Percentiles rank a stretch among this genome's conserved stretches.
Evolutionary conservation across 163 green algal genomes (phyloP).

Genomic region (Prototheca wickerhamii): DNA sequence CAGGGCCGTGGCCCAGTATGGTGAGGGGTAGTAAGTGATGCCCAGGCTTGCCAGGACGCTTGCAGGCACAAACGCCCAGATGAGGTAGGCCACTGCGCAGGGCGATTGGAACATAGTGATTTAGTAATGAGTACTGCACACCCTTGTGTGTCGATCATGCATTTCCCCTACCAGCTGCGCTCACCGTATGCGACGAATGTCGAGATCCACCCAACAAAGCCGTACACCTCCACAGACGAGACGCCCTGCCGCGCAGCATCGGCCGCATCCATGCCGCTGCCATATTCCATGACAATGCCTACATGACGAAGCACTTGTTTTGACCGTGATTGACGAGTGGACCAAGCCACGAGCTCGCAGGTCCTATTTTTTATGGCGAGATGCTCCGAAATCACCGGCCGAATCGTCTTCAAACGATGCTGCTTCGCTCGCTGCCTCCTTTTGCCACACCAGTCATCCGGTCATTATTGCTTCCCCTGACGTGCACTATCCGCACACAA

Average conservation of each 20-base stretch:
- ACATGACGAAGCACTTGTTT: not conserved
- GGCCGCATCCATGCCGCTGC: not conserved
- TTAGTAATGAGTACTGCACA: not conserved
- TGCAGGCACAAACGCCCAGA: conserved; percentile 42
- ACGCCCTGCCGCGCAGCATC: not conserved
- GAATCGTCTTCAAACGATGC: too few relatives aligned
- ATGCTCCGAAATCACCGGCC: too few relatives aligned
- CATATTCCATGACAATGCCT: not conserved
- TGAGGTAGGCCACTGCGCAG: conserved; percentile 37
- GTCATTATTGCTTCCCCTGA: too few relatives aligned
- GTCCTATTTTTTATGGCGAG: too few relatives aligned
- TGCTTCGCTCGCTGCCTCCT: too few relatives aligned
- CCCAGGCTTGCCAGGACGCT: conserved; percentile 25
- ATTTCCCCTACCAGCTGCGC: not conserved
- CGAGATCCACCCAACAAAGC: conserved; percentile 55
- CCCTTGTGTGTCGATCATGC: not conserved
- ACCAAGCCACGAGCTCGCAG: too few relatives aligned
- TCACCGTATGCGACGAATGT: conserved; percentile 40
- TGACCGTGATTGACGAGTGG: not conserved
- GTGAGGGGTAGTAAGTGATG: conserved; percentile 50
- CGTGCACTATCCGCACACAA: too few relatives aligned
- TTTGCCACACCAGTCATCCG: too few relatives aligned
- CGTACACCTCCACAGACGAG: conserved; percentile 46
- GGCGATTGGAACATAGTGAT: not conserved
- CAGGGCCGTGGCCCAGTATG: conserved; percentile 47